These are phyloP conservation scores for Rhazya stricta DNA, from an alignment of 257 asterid species.

Conservation along the genomic window DNA sequence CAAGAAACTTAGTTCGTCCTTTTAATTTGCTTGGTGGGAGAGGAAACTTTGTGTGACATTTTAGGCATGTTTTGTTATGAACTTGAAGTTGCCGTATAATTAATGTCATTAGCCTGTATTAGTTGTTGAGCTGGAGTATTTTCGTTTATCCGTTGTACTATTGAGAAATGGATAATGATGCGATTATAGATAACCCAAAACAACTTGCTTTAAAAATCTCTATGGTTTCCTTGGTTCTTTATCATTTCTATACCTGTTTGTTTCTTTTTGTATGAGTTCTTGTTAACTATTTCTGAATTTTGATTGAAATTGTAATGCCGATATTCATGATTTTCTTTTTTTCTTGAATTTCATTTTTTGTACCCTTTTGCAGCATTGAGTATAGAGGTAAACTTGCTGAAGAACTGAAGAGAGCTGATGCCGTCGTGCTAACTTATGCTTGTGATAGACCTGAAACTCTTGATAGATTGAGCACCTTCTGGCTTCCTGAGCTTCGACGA, in stretches of 20 bases:
- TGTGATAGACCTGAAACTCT: slow-evolving; percentile 89
- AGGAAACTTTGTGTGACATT: background rate
- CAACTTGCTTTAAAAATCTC: background rate
- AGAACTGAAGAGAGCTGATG: slow-evolving; percentile 82
- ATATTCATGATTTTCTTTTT: background rate
- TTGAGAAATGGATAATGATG: background rate
- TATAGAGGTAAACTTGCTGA: slow-evolving; percentile 65
- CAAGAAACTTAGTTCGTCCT: background rate
- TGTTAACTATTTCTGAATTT: background rate
- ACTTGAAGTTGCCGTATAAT: background rate
- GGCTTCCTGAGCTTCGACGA: slow-evolving; percentile 95
- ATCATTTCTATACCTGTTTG: too few species aligned
- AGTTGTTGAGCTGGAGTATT: background rate
- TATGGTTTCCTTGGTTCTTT: background rate
- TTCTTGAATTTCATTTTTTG: too few species aligned
- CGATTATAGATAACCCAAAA: background rate
- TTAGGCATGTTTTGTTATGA: background rate
- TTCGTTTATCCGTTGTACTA: background rate
- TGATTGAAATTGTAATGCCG: background rate
- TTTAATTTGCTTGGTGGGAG: background rate
- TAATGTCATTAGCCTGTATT: background rate
- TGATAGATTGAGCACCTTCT: slow-evolving; percentile 82
- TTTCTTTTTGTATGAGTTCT: background rate
- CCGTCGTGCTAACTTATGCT: slow-evolving; percentile 84
- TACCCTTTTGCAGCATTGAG: slow-evolving; percentile 61